Evolutionary conservation across 2,329 filamentous ascomycete species (phyloP), one percentile per base, ranked within the genome.

Genomic region (Fusarium sp.): DNA sequence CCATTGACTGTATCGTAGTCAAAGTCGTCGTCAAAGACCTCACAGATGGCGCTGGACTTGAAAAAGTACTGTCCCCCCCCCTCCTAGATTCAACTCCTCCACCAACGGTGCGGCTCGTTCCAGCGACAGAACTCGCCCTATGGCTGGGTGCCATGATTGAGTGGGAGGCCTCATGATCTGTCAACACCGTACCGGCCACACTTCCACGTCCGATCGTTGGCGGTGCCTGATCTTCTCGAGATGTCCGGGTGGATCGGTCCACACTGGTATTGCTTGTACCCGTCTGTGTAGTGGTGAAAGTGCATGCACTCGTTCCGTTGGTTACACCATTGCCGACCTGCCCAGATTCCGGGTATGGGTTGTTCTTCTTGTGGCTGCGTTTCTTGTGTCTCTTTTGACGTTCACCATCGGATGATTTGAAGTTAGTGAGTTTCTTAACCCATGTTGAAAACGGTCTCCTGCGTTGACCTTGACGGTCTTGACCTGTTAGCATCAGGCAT

Each of bases 401-500:
- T 45, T 86, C 86, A 67, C 90, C 87, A 71, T 88, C 89, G 36
- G 91, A 92, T 8, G 85, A 87, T 82, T 97, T 98, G 83, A 97
- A 92, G 80, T 92, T 95, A 69, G 94, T 91, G 63, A 98, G 89
- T 79, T 95, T 95, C 86, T 95, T 97, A 86, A 99, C 94, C 93
- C 95, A 97, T 75, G 91, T 93, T 50, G 95, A 90, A 80, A 98
- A 98, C 29, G 95, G 95, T 72, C 93, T 91, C 76, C 94, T 92
- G 73, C 94, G 92, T 76, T 88, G 89, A 78, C 83, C 75, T 73
- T 87, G 86, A 74, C 90, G 89, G 81, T 94, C 92, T 94, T 82
- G 75, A 70, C 79, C 35, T 53, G 77, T 84, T 76, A 84, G 82
- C 59, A 38, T 68, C 29, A 58, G 49, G 55, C 36, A 36, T 63